Percentiles rank a stretch among this genome's conserved stretches.
These are phyloP conservation scores for Microdochium bolleyi DNA, from an alignment of 2,329 filamentous ascomycete genomes.

Conservation along the genomic window DNA sequence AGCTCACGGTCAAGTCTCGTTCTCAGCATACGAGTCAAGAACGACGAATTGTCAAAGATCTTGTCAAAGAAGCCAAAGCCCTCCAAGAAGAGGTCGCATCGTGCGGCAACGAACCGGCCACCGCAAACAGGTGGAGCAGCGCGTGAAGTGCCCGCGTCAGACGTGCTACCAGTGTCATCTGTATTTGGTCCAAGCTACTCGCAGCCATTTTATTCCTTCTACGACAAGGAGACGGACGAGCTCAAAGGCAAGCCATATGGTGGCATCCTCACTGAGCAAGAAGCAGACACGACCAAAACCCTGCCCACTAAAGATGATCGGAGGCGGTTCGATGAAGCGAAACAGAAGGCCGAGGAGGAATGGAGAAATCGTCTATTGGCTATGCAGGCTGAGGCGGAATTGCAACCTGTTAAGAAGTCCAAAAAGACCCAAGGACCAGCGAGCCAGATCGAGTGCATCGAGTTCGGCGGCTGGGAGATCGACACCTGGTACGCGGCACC, in stretches of 20 bases:
- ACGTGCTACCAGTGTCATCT: slow-evolving; percentile 18
- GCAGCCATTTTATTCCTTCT: slow-evolving; percentile 80
- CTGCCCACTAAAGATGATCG: slow-evolving; percentile 75
- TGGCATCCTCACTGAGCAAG: slow-evolving; percentile 79
- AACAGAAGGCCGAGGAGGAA: slow-evolving; percentile 84
- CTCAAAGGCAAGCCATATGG: slow-evolving; percentile 90
- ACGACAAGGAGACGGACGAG: slow-evolving; percentile 83
- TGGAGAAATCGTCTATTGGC: slow-evolving; percentile 63
- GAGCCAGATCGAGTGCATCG: slow-evolving; percentile 97
- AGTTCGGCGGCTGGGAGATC: slow-evolving; percentile 95
- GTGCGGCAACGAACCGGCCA: slow-evolving; percentile 22
- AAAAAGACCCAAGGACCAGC: slow-evolving; percentile 77
- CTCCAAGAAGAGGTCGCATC: slow-evolving; percentile 37
- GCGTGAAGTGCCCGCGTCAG: slow-evolving; percentile 19
- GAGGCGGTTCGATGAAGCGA: slow-evolving; percentile 80
- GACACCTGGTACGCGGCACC: slow-evolving; percentile 99
- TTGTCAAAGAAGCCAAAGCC: slow-evolving; percentile 51
- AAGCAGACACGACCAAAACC: slow-evolving; percentile 87
- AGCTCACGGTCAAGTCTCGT: slow-evolving; percentile 36
- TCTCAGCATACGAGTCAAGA: slow-evolving; percentile 50
- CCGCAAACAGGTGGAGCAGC: slow-evolving; percentile 29
- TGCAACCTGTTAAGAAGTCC: slow-evolving; percentile 50
- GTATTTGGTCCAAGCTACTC: slow-evolving; percentile 54
- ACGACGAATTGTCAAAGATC: slow-evolving; percentile 52
- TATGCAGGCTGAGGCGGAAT: slow-evolving; percentile 55